These are phyloP conservation scores for Camelina laxa DNA, from an alignment of 345 rosid species.

Conservation along the genomic window DNA sequence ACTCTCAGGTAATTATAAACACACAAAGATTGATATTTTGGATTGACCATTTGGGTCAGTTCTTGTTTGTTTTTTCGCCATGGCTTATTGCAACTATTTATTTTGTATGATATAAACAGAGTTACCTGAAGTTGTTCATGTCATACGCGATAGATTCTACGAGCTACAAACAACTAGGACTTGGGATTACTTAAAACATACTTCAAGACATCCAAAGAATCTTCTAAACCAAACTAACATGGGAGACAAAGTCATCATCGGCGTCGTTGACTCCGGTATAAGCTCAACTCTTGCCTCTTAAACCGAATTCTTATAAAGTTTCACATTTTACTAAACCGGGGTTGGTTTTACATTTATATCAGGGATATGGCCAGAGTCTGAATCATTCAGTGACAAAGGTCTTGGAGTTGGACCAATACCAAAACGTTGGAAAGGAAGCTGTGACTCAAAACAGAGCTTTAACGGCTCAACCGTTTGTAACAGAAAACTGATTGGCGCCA, in stretches of 20 bases:
- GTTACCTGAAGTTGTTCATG: slow-evolving; percentile 58
- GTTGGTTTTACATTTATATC: neutral
- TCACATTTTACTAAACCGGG: neutral
- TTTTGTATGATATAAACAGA: slow-evolving; percentile 38
- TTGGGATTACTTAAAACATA: slow-evolving; percentile 64
- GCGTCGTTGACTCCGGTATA: slow-evolving; percentile 69
- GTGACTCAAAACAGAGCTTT: slow-evolving; percentile 46
- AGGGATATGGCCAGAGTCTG: slow-evolving; percentile 62
- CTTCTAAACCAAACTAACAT: slow-evolving; percentile 48
- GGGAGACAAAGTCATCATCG: slow-evolving; percentile 68
- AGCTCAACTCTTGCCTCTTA: slow-evolving; percentile 7
- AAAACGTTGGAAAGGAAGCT: slow-evolving; percentile 57
- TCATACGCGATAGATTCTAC: slow-evolving; percentile 58
- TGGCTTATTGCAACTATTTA: neutral
- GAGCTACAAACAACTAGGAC: slow-evolving; percentile 64
- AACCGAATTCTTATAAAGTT: neutral
- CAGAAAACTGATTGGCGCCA: slow-evolving; percentile 61
- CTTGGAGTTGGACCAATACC: slow-evolving; percentile 55
- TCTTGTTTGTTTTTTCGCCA: neutral
- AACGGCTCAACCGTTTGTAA: slow-evolving; percentile 49
- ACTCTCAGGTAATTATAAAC: slow-evolving; percentile 39
- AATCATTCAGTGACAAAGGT: slow-evolving; percentile 54
- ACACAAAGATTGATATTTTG: neutral
- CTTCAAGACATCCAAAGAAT: slow-evolving; percentile 43
- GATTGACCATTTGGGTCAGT: neutral